Evolutionary conservation across 495 filamentous ascomycete genomes (phyloP).

Genomic region (Daldinia vernicosa): DNA sequence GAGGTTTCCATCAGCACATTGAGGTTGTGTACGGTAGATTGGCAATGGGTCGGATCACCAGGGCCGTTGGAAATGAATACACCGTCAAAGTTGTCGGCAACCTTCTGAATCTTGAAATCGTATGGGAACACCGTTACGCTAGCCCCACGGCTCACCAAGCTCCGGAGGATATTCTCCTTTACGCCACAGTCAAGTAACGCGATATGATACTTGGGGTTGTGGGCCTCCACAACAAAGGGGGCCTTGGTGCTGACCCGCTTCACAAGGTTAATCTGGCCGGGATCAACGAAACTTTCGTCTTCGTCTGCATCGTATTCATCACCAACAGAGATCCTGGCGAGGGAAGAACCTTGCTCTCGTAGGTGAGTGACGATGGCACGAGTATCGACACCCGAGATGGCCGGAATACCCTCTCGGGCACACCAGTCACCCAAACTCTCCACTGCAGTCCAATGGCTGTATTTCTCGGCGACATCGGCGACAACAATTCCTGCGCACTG

Average conservation of each 20-base stretch:
- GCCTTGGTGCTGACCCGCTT: conserved; percentile 96
- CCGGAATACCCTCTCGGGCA: conserved; percentile 91
- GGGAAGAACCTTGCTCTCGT: conserved; percentile 93
- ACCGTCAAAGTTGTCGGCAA: conserved; percentile 95
- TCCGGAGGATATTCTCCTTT: conserved; percentile 98
- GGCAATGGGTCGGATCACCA: conserved; percentile 96
- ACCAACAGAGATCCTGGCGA: conserved; percentile 93
- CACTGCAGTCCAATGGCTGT: conserved; percentile 98
- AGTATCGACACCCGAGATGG: conserved; percentile 96
- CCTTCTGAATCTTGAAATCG: conserved; percentile 97
- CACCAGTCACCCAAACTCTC: conserved; percentile 95
- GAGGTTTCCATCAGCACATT: conserved; percentile 87
- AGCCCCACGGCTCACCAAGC: conserved; percentile 85
- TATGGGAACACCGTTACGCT: conserved; percentile 93
- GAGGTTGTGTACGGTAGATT: conserved; percentile 90
- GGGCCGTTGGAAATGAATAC: conserved; percentile 98
- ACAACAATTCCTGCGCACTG: conserved; percentile 96
- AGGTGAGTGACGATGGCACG: conserved; percentile 94
- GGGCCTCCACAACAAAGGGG: conserved; percentile 90
- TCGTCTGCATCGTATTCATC: conserved; percentile 99
- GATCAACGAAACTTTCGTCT: conserved; percentile 95
- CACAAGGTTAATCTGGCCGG: conserved; percentile 94
- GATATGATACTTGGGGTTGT: conserved; percentile 83
- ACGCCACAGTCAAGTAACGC: conserved; percentile 98
- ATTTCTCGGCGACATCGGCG: conserved; percentile 88